Evolutionary conservation across 2,329 filamentous ascomycete genomes (phyloP).

Genomic region (Epichloe sibirici): DNA sequence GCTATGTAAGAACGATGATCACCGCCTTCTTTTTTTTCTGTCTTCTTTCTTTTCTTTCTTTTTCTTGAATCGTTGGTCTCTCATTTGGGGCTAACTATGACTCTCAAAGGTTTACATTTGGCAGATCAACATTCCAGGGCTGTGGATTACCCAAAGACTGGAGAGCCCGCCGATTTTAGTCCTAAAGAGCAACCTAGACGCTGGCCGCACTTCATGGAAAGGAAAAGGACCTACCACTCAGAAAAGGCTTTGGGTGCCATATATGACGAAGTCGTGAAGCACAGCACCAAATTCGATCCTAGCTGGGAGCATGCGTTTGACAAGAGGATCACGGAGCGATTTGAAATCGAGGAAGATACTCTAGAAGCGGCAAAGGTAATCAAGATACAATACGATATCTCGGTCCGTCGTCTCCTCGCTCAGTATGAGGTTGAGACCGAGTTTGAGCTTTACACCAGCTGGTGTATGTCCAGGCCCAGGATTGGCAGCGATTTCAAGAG

Average conservation of each 20-base stretch:
- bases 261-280: slow-evolving; percentile 56
- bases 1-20: slow-evolving; percentile 42
- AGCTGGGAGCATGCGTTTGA: slow-evolving; percentile 67
- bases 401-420: slow-evolving; percentile 67
- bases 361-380: slow-evolving; percentile 49
- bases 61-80: background rate
- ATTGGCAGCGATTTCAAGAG: slow-evolving; percentile 73
- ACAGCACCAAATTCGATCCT: slow-evolving; percentile 55
- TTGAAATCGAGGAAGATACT: slow-evolving; percentile 39
- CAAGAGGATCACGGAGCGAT: slow-evolving; percentile 54
- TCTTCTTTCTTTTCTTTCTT: no score
- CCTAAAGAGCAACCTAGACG: slow-evolving; percentile 42
- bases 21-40: no score
- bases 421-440: slow-evolving; percentile 77
- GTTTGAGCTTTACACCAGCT: slow-evolving; percentile 85
- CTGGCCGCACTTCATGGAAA: slow-evolving; percentile 88
- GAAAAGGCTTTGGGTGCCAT: slow-evolving; percentile 63
- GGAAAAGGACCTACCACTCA: slow-evolving; percentile 52
- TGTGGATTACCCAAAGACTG: slow-evolving; percentile 91
- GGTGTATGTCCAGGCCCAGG: slow-evolving; percentile 63
- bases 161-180: slow-evolving; percentile 59
- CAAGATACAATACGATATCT: slow-evolving; percentile 67
- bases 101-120: slow-evolving; percentile 46
- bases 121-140: slow-evolving; percentile 78
- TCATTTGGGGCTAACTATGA: background rate